Evolutionary conservation across 768 basidiomycete genomes (phyloP).

Genomic region (Naganishia antarctica): DNA sequence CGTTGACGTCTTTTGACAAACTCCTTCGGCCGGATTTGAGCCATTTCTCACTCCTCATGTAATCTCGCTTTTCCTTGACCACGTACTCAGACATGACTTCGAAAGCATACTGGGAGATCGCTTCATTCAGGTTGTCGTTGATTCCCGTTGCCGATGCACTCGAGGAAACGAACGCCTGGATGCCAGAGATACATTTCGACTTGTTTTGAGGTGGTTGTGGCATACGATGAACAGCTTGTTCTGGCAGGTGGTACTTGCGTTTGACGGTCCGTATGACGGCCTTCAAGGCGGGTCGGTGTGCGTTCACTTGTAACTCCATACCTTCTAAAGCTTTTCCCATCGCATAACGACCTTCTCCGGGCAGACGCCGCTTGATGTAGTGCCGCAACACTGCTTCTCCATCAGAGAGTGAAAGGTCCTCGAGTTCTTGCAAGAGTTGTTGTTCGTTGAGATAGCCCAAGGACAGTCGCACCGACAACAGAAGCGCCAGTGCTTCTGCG

Average conservation of each 20-base stretch:
- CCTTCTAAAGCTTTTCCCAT: slow-evolving; percentile 42
- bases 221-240: slow-evolving; percentile 33
- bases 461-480: slow-evolving; percentile 42
- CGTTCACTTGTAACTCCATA: slow-evolving; percentile 30
- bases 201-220: slow-evolving; percentile 44
- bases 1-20: slow-evolving; percentile 44
- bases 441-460: slow-evolving; percentile 42
- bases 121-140: slow-evolving; percentile 18
- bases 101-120: slow-evolving; percentile 37
- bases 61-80: slow-evolving; percentile 45
- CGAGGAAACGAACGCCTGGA: slow-evolving; percentile 28
- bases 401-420: slow-evolving; percentile 34
- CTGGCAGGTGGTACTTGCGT: slow-evolving; percentile 36
- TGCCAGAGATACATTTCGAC: slow-evolving; percentile 37
- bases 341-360: slow-evolving; percentile 42
- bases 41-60: slow-evolving; percentile 44
- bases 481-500: slow-evolving; percentile 35
- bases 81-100: slow-evolving; percentile 45
- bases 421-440: slow-evolving; percentile 38
- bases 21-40: slow-evolving; percentile 42
- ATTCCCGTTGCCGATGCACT: background rate
- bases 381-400: slow-evolving; percentile 43
- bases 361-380: slow-evolving; percentile 39
- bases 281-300: slow-evolving; percentile 38
- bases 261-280: slow-evolving; percentile 38